Evolutionary conservation across 176 grass and related monocot species (phyloP).

Genomic region (Eleusine coracana): DNA sequence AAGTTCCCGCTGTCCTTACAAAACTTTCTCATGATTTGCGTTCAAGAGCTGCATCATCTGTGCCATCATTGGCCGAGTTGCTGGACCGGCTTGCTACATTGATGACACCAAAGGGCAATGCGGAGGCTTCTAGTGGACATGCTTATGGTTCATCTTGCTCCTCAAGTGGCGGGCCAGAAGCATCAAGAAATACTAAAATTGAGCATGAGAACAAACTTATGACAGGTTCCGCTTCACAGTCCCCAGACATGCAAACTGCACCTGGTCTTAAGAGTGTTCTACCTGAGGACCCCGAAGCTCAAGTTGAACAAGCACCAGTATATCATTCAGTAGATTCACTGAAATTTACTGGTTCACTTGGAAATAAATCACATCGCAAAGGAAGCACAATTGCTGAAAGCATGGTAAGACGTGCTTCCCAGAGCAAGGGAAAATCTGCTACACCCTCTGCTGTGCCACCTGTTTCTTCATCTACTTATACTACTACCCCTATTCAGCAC

Average conservation of each 20-base stretch:
- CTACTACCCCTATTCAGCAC: not conserved
- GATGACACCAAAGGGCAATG: slow-evolving; percentile 37
- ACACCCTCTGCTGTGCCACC: slow-evolving; percentile 12
- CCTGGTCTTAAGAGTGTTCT: slow-evolving; percentile 41
- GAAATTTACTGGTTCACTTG: slow-evolving; percentile 33
- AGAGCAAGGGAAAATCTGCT: slow-evolving; percentile 44
- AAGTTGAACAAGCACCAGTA: slow-evolving; percentile 18
- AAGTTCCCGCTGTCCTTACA: slow-evolving; percentile 41
- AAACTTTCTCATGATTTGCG: slow-evolving; percentile 47
- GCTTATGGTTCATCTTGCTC: slow-evolving; percentile 38
- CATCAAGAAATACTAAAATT: not conserved
- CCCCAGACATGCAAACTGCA: not conserved
- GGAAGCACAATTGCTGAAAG: slow-evolving; percentile 27
- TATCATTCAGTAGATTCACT: slow-evolving; percentile 5
- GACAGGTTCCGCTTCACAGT: slow-evolving; percentile 27
- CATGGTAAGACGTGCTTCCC: slow-evolving; percentile 35
- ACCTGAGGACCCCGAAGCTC: slow-evolving; percentile 8
- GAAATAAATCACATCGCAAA: slow-evolving; percentile 29
- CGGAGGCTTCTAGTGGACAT: slow-evolving; percentile 37
- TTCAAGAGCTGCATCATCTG: slow-evolving; percentile 39
- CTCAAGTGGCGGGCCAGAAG: slow-evolving; percentile 1
- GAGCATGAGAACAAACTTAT: not conserved
- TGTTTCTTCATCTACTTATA: slow-evolving; percentile 23
- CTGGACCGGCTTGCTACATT: slow-evolving; percentile 46
- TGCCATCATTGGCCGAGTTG: slow-evolving; percentile 49